Evolutionary conservation across 1,284 basidiomycete species (phyloP), one percentile per base, ranked within the genome.

Genomic region (Malassezia japonica): DNA sequence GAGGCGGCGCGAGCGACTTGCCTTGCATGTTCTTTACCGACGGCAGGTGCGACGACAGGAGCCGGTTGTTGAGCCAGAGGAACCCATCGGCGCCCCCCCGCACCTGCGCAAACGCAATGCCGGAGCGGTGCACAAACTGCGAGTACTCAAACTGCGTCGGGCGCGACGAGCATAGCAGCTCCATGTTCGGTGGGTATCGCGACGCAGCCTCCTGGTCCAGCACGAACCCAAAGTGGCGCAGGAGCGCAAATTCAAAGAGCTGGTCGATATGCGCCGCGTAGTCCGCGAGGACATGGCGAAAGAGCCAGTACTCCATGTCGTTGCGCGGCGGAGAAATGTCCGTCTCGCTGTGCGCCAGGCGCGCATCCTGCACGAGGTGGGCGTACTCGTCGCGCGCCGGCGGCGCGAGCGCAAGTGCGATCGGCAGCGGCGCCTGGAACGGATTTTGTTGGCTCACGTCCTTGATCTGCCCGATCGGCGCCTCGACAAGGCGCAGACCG

Each of bases 401-500:
- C 6, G 70, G 70, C n/a, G 61, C 49, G 1, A 70, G 48, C 10
- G 67, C 59, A 15, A 72, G 35, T 34, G 54, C 49, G 44, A 72
- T 72, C 38, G 58, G 64, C n/a, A 68, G 43, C 1, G 70, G 64
- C 4, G 68, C 59, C 43, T 65, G 64, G 50, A 72, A 72, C 6
- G 70, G 69, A 28, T 69, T 70, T 61, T 71, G 67, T 43, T 50
- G 46, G 24, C 60, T 43, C 1, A 69, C 64, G 43, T 71, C 69
- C 46, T 64, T 68, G 56, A 72, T 70, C 59, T 72, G 70, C 1
- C 59, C 67, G 38, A 71, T 70, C 9, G 70, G 70, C n/a, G 70
- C 70, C 34, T 96, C 92, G 40, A 96, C 86, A 8, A 96, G 81
- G 62, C 84, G 87, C 48, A 98, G 78, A 1, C 92, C 92, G 61